Conservation (phyloP, 345 rosid species). For the Lepidium africanum region DNA sequence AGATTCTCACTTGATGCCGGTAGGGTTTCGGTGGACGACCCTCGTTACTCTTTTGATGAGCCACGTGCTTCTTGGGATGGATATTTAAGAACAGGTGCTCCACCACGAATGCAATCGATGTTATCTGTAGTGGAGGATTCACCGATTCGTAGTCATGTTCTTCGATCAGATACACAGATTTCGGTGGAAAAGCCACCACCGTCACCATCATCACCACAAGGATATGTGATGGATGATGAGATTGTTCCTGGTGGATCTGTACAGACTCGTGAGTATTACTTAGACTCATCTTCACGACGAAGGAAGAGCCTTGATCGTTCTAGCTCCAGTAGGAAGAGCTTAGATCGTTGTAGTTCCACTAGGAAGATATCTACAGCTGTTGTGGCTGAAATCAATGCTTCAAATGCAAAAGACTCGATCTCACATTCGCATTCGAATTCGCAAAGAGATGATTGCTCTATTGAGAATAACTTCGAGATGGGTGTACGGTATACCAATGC, state of each 20-base stretch:
- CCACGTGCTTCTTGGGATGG: conserved; percentile 99
- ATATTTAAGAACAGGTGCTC: conserved; percentile 39
- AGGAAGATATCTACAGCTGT: conserved; percentile 76
- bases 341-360: conserved; percentile 70
- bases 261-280: conserved; percentile 88
- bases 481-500: conserved; percentile 43
- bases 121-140: conserved; percentile 89
- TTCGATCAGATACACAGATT: conserved; percentile 60
- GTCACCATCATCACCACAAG: conserved; percentile 6
- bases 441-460: conserved; percentile 59
- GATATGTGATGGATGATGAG: conserved; percentile 45
- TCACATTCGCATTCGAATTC: conserved; percentile 34
- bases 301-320: conserved; percentile 88
- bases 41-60: conserved; percentile 86
- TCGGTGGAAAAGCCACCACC: conserved; percentile 53
- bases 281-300: conserved; percentile 69
- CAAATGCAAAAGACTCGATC: conserved; percentile 25
- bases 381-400: conserved; percentile 67
- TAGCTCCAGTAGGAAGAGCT: conserved; percentile 76
- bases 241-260: conserved; percentile 75
- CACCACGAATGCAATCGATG: conserved; percentile 84
- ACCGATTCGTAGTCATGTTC: conserved; percentile 46
- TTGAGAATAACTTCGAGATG: conserved; percentile 57
- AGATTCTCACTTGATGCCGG: conserved; percentile 72
- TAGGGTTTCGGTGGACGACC: conserved; percentile 74